Base-by-base conservation (phyloP, 441 rosid genomes). In the Bruguiera hainesii region DNA sequence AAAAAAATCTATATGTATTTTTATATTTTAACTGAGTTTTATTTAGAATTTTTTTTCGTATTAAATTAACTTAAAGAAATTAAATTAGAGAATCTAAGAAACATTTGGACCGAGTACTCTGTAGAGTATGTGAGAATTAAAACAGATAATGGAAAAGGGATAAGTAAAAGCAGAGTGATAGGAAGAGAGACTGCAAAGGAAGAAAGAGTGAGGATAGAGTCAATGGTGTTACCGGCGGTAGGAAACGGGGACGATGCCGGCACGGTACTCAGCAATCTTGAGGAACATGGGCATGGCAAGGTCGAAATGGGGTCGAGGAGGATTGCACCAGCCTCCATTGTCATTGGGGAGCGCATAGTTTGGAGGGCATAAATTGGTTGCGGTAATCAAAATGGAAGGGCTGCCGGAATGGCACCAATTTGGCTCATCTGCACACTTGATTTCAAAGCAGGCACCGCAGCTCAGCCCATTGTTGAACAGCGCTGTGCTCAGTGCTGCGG, bases 271-370 rank as follows among this genome's bases (percentile, higher is more conserved):
- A 20, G 67, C 67, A 31, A 64, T 64, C 57, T 49, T 64, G 23
- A 64, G 56, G 67, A 62, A 62, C 66, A 62, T 62, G n/a, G 66
- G 66, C 66, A 62, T 62, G 66, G 66, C 66, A 33, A 62, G 66
- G 52, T 62, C 66, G 21, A 62, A 62, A 33, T 62, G 66, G 1
- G 66, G 30, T 52, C 66, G 66, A 25, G 66, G 66, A n/a, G 66
- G 66, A 55, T 62, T 62, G 66, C 66, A 62, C 66, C 66, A 62
- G 4, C 67, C 67, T 7, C 67, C 67, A 49, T 64, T n/a, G 57
- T 64, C 67, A 25, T 50, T 64, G 25, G 67, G 67, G n/a, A 64
- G 67, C 7, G 67, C 67, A 37, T 46, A 64, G 67, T 64, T 64
- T 48, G 67, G 67, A 20, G 66, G 52, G 53, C 35, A 70, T 15